Conservation (phyloP, 73 alveolate genomes). For the Urostyla sp. region DNA sequence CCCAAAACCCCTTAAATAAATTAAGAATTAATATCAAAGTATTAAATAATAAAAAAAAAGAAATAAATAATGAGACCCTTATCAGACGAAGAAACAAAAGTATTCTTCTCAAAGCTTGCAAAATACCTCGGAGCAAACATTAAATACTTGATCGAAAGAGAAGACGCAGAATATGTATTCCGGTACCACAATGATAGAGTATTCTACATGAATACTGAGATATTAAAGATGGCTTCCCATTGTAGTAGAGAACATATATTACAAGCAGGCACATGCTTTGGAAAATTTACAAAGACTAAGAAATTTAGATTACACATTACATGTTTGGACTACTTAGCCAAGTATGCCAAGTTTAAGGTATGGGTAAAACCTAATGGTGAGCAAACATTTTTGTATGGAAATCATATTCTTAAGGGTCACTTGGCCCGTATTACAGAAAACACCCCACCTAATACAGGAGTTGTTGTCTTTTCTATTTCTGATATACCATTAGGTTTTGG, state of each 20-base stretch:
- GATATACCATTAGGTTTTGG: conserved; percentile 99
- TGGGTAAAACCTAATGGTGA: conserved; percentile 98
- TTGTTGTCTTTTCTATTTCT: conserved; percentile 89
- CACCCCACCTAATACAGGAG: conserved; percentile 93
- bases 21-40: not conserved
- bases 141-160: conserved; percentile 91
- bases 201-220: conserved; percentile 86
- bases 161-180: conserved; percentile 96
- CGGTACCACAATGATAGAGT: conserved; percentile 93
- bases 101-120: conserved; percentile 91
- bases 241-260: conserved; percentile 94
- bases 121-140: conserved; percentile 95
- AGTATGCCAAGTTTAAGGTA: conserved; percentile 96
- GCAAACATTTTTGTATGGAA: conserved; percentile 95
- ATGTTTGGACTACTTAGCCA: conserved; percentile 95
- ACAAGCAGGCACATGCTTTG: conserved; percentile 94
- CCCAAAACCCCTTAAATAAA: conserved; percentile 27
- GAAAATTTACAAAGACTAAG: conserved; percentile 96
- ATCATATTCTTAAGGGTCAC: conserved; percentile 94
- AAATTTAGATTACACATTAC: conserved; percentile 95
- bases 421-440: conserved; percentile 97
- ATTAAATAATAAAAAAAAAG: conserved; percentile 4
- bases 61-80: conserved; percentile 93
- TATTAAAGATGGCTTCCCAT: conserved; percentile 88
- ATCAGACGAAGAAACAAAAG: conserved; percentile 97